A percentile compares a stretch with the other conserved stretches of the same genome.
phyloP scores from a whole-genome alignment of 2,329 filamentous ascomycete species.

The Penicillium corylophilum region DNA sequence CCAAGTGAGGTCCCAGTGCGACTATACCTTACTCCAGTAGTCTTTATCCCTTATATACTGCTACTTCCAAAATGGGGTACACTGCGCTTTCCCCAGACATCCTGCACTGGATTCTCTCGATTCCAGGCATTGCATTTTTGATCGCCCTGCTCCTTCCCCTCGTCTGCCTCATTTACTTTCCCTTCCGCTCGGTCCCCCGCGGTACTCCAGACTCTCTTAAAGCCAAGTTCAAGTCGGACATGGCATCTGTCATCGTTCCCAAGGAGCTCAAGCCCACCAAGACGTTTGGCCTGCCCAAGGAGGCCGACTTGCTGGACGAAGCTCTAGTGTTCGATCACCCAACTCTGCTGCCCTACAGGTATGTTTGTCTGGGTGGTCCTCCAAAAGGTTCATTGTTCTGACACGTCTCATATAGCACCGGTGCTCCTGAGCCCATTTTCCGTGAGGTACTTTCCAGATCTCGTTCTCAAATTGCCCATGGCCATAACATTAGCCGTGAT shows the following conservation, averaged over 20 bases:
- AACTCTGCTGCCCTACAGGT: neutral
- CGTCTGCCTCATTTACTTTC: neutral
- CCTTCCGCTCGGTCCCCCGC: neutral
- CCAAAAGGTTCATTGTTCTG: neutral
- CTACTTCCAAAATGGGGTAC: neutral
- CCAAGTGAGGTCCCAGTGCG: neutral
- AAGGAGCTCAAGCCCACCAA: neutral
- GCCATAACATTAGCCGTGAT: neutral
- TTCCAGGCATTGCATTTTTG: neutral
- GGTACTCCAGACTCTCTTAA: neutral
- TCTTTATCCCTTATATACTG: too few species aligned
- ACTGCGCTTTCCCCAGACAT: neutral
- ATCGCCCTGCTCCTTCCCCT: neutral
- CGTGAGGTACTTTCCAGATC: constrained; percentile 1
- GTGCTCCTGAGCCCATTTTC: neutral
- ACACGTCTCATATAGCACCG: neutral
- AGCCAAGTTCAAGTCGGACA: neutral
- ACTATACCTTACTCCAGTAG: neutral
- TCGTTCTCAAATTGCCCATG: neutral
- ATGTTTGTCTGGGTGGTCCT: neutral
- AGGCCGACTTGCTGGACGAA: neutral
- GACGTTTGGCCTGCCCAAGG: neutral
- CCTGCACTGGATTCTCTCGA: neutral
- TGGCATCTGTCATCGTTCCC: neutral
- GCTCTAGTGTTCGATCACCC: neutral